phyloP scores from a whole-genome alignment of 345 rosid genomes.

The Excoecaria agallocha region DNA sequence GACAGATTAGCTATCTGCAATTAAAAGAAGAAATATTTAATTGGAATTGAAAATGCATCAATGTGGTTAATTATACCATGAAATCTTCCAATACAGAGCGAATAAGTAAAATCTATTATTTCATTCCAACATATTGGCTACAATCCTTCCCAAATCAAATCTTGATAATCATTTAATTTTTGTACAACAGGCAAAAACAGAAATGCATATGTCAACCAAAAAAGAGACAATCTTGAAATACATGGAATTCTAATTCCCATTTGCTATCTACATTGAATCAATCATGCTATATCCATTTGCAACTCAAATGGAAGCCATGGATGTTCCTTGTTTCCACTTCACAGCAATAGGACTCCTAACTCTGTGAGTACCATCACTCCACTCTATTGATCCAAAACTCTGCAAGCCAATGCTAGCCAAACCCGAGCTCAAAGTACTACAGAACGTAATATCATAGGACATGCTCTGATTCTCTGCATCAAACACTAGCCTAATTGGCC shows the following conservation, averaged over 20 bases:
- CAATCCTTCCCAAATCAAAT: neutral
- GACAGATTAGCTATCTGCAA: no score
- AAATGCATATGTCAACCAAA: neutral
- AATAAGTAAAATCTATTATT: neutral
- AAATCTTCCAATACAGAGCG: no score
- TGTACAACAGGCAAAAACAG: neutral
- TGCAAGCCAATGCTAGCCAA: constrained; percentile 30
- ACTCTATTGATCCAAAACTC: constrained; percentile 66
- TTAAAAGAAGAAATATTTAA: neutral
- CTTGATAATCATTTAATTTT: neutral
- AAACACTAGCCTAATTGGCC: constrained; percentile 65
- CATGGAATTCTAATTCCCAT: neutral
- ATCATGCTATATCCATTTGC: neutral
- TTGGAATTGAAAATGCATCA: neutral
- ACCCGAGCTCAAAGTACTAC: constrained; percentile 35
- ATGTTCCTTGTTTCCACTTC: constrained; percentile 46
- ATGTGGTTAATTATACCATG: neutral
- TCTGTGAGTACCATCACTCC: constrained; percentile 69
- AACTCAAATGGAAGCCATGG: constrained; percentile 41
- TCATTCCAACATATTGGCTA: neutral
- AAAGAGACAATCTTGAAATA: neutral
- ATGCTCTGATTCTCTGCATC: constrained; percentile 40
- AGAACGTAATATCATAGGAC: constrained; percentile 59
- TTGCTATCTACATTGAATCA: no score
- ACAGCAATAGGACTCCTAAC: constrained; percentile 76